Base-by-base conservation (phyloP, 176 grass and related monocot species). In the barley (Hordeum vulgare) region DNA sequence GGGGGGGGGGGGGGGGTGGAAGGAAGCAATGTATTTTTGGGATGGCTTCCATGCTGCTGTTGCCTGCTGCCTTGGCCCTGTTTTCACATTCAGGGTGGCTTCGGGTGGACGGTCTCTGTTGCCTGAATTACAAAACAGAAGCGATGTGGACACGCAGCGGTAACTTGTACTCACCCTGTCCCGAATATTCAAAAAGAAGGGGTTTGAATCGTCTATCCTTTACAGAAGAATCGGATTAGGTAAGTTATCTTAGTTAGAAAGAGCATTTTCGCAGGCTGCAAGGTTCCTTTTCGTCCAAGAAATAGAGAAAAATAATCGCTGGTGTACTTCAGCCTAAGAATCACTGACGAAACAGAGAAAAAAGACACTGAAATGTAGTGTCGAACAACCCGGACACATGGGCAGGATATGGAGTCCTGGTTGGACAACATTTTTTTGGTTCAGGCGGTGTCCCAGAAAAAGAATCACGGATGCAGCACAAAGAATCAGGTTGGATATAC, bases 1-100 rank as follows among this genome's bases (percentile, higher is more conserved):
- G n/a, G n/a, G n/a, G n/a, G n/a, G n/a, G n/a, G n/a, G n/a, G n/a
- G n/a, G n/a, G n/a, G 21, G 18, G 51, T 56, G 51, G 47, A 44
- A 77, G 81, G 80, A 84, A 81, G 85, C 70, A 75, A 79, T 62
- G 71, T 71, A 84, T 80, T 91, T 88, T 88, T 88, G 80, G 54
- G 27, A 21, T 33, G 57, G 84, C 75, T 86, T 90, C 83, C 74
- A 61, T 18, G 70, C 69, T 79, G 82, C 29, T 66, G 65, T 20
- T 81, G 75, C 66, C 27, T 47, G 34, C 41, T 13, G 6, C 35
- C 54, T 77, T 90, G 20, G n/a, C 24, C 75, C 45, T 71, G 44
- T 74, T 40, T 36, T 82, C 71, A 31, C 11, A 51, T 28, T 18
- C 28, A 67, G 31, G 61, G 24, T 90, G 81, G 27, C 31, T 81